Percentiles rank a stretch among this genome's conserved stretches.
Evolutionary conservation across 2,329 filamentous ascomycete genomes (phyloP).

Genomic region (Bertia moriformis): DNA sequence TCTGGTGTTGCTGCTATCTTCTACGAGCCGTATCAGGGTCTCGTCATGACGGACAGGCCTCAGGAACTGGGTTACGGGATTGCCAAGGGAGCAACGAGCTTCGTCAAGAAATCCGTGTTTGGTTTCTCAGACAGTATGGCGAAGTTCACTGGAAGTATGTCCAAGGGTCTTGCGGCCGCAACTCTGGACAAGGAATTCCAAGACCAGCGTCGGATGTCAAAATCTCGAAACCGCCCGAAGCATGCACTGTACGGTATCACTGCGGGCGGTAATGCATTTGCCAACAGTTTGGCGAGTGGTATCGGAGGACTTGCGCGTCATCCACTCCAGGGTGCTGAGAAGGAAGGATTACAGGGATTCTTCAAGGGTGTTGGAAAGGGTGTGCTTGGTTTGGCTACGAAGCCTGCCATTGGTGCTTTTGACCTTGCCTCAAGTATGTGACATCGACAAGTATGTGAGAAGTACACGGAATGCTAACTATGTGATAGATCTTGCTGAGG

Average conservation of each 20-base stretch:
- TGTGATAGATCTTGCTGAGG: constrained; percentile 42
- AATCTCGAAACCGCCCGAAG: constrained; percentile 85
- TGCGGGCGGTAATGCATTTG: constrained; percentile 85
- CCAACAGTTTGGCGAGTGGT: constrained; percentile 81
- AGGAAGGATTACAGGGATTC: constrained; percentile 85
- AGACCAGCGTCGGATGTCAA: constrained; percentile 83
- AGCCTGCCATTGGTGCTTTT: constrained; percentile 90
- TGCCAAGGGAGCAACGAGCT: constrained; percentile 88
- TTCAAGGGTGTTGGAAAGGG: constrained; percentile 97
- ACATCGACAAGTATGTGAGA: neutral
- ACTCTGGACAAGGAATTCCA: constrained; percentile 98
- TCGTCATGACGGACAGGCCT: constrained; percentile 89
- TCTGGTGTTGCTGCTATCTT: constrained; percentile 97
- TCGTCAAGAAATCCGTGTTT: constrained; percentile 97
- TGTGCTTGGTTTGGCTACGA: constrained; percentile 83
- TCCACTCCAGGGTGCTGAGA: constrained; percentile 86
- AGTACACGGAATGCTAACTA: neutral
- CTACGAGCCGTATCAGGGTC: constrained; percentile 95
- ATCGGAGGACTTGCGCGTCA: constrained; percentile 88
- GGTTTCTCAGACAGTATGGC: constrained; percentile 94
- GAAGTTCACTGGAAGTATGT: constrained; percentile 93
- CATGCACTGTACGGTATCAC: constrained; percentile 94
- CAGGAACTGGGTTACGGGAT: constrained; percentile 92
- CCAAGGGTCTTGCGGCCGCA: constrained; percentile 86
- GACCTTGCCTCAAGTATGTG: constrained; percentile 90